phyloP scores from a whole-genome alignment of 1,284 basidiomycete species.

The Rhodotorula sp. region DNA sequence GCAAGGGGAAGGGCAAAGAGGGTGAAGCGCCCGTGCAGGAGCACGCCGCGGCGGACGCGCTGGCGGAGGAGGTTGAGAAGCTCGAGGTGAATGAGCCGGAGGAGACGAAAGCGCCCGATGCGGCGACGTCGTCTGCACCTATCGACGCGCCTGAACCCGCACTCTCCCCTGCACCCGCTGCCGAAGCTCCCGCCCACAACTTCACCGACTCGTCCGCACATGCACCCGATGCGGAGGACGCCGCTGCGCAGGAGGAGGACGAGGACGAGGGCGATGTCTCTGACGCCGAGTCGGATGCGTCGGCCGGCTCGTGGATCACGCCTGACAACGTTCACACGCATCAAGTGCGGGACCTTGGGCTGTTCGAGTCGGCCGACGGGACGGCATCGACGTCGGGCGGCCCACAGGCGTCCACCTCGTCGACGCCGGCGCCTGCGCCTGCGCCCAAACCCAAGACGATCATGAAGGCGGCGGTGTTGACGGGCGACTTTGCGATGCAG shows the following conservation, averaged over 20 bases:
- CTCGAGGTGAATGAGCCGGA: neutral
- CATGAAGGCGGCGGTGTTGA: slow-evolving; percentile 80
- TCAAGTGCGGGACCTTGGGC: slow-evolving; percentile 83
- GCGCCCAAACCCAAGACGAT: slow-evolving; percentile 56
- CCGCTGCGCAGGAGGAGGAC: slow-evolving; percentile 63
- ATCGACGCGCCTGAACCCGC: neutral
- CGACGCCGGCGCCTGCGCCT: neutral
- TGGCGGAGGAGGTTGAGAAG: slow-evolving; percentile 1
- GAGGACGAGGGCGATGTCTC: slow-evolving; percentile 65
- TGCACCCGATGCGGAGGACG: slow-evolving; percentile 31
- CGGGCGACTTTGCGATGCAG: slow-evolving; percentile 98
- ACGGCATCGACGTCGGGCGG: neutral
- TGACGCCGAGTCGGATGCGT: slow-evolving; percentile 67
- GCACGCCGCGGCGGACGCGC: neutral
- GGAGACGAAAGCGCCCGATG: neutral
- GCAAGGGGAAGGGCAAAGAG: slow-evolving; percentile 30
- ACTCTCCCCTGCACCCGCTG: neutral
- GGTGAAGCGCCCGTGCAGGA: neutral
- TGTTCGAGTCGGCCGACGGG: slow-evolving; percentile 51
- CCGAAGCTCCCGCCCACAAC: neutral
- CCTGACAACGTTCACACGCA: slow-evolving; percentile 82
- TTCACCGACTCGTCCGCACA: neutral
- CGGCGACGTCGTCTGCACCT: neutral
- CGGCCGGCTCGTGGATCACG: slow-evolving; percentile 90
- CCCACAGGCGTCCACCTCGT: neutral